Conservation (phyloP, 2,329 filamentous ascomycete species). For the Helicocarpus griseus region DNA sequence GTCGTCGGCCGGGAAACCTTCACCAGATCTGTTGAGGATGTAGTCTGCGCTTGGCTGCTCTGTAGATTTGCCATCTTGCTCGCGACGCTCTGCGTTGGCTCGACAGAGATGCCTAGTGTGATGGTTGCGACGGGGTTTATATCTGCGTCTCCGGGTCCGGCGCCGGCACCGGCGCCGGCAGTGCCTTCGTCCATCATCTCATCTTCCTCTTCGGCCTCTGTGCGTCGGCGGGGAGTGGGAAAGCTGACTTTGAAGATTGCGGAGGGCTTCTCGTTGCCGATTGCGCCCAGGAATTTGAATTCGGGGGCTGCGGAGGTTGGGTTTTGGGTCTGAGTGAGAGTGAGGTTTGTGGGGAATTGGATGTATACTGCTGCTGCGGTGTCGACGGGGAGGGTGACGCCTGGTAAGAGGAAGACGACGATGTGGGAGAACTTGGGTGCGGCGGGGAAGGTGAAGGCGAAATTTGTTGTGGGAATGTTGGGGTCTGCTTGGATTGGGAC, state of each 20-base stretch:
- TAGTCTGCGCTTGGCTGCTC: slow-evolving; percentile 15
- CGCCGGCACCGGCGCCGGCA: slow-evolving; percentile 14
- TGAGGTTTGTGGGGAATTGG: slow-evolving; percentile 43
- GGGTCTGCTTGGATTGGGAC: slow-evolving; percentile 41
- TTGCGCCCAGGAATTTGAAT: slow-evolving; percentile 78
- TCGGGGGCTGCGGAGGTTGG: slow-evolving; percentile 25
- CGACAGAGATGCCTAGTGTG: slow-evolving; percentile 73
- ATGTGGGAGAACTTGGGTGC: slow-evolving; percentile 58
- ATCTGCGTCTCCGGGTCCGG: slow-evolving; percentile 12
- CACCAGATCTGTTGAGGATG: slow-evolving; percentile 11
- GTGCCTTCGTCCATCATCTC: slow-evolving; percentile 41
- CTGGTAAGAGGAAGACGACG: slow-evolving; percentile 80
- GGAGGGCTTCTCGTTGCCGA: slow-evolving; percentile 82
- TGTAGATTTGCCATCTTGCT: slow-evolving; percentile 55
- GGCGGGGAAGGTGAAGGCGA: slow-evolving; percentile 58
- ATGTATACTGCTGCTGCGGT: slow-evolving; percentile 88
- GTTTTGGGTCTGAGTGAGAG: slow-evolving; percentile 21
- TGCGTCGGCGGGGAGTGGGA: slow-evolving; percentile 10
- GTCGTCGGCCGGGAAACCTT: slow-evolving; percentile 7
- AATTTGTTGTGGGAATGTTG: slow-evolving; percentile 49
- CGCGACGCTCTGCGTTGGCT: slow-evolving; percentile 63
- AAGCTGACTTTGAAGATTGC: slow-evolving; percentile 72
- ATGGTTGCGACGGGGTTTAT: slow-evolving; percentile 39
- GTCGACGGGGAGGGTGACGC: slow-evolving; percentile 58
- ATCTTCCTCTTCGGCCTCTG: slow-evolving; percentile 28